These are phyloP conservation scores for Solanum neorickii DNA, from an alignment of 257 asterid genomes.

Conservation along the genomic window DNA sequence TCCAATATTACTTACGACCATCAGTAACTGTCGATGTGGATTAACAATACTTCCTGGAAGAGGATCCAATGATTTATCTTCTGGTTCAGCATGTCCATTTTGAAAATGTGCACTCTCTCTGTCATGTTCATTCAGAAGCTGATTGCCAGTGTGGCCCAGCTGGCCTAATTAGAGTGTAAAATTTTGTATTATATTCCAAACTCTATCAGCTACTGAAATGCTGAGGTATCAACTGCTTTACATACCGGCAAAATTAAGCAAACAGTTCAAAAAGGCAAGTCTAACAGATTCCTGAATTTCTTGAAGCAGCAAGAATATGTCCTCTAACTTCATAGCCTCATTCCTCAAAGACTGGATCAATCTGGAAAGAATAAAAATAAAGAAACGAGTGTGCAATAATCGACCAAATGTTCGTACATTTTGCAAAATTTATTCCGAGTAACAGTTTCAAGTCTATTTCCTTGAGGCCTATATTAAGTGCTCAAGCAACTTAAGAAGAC, in stretches of 20 bases:
- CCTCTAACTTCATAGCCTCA: slow-evolving; percentile 73
- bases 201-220: background rate
- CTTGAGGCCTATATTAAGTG: background rate
- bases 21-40: slow-evolving; percentile 74
- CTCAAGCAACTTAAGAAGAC: background rate
- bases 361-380: slow-evolving; percentile 34
- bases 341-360: slow-evolving; percentile 67
- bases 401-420: background rate
- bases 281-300: slow-evolving; percentile 89
- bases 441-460: background rate
- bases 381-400: background rate
- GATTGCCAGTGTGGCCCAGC: slow-evolving; percentile 63
- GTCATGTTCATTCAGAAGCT: slow-evolving; percentile 44
- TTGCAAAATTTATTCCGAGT: background rate
- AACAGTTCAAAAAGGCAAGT: slow-evolving; percentile 79
- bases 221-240: background rate
- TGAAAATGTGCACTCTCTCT: slow-evolving; percentile 37
- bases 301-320: slow-evolving; percentile 62
- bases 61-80: slow-evolving; percentile 46
- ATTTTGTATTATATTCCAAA: background rate
- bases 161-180: slow-evolving; percentile 45
- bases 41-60: slow-evolving; percentile 75
- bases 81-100: slow-evolving; percentile 56
- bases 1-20: slow-evolving; percentile 96
- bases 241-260: slow-evolving; percentile 85